phyloP scores from a whole-genome alignment of 2,329 filamentous ascomycete genomes.

The Trichothecium roseum region DNA sequence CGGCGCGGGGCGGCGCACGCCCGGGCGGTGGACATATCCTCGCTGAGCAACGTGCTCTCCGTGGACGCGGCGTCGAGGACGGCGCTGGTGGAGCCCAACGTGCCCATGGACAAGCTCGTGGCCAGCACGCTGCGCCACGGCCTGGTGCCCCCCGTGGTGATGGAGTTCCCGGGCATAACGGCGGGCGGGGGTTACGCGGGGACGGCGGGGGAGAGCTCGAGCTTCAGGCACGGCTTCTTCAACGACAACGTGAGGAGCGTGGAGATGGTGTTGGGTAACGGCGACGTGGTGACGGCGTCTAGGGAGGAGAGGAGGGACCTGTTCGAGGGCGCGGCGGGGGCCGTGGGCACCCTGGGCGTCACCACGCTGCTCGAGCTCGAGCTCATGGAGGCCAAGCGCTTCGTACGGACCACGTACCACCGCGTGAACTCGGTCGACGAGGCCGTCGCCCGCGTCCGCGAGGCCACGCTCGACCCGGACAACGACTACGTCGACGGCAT shows the following conservation, averaged over 20 bases:
- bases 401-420: slow-evolving; percentile 53
- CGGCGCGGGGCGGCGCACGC: slow-evolving; percentile 13
- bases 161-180: slow-evolving; percentile 70
- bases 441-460: slow-evolving; percentile 36
- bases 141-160: slow-evolving; percentile 60
- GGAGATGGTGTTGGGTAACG: slow-evolving; percentile 61
- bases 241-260: slow-evolving; percentile 52
- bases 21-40: slow-evolving; percentile 51
- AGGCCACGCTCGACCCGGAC: slow-evolving; percentile 29
- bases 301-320: slow-evolving; percentile 36
- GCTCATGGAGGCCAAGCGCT: slow-evolving; percentile 48
- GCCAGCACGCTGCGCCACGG: slow-evolving; percentile 54
- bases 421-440: slow-evolving; percentile 37
- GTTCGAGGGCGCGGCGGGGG: slow-evolving; percentile 55
- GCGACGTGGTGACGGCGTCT: slow-evolving; percentile 48
- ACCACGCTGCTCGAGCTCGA: slow-evolving; percentile 57
- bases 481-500: slow-evolving; percentile 69
- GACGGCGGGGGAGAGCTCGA: slow-evolving; percentile 60
- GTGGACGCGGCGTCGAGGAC: slow-evolving; percentile 44
- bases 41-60: slow-evolving; percentile 51
- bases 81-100: slow-evolving; percentile 65
- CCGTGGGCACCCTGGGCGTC: slow-evolving; percentile 58
- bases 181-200: slow-evolving; percentile 62
- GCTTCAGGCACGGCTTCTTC: slow-evolving; percentile 63
- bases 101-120: slow-evolving; percentile 63